These are phyloP conservation scores for Drechslera avenae DNA, from an alignment of 2,329 filamentous ascomycete genomes.

Conservation along the genomic window DNA sequence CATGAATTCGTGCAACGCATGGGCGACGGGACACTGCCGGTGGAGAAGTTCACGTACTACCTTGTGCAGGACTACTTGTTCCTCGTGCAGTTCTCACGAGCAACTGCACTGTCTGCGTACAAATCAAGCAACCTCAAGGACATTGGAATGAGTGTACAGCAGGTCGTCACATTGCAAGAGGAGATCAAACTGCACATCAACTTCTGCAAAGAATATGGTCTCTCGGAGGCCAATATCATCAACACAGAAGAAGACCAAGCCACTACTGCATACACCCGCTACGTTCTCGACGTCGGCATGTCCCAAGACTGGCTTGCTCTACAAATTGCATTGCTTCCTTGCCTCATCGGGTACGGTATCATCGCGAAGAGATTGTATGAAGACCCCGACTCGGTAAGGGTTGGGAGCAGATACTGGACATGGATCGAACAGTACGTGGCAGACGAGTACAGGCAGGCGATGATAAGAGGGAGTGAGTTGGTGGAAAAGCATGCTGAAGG, in stretches of 20 bases:
- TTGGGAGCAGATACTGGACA: constrained; percentile 78
- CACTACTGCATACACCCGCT: constrained; percentile 81
- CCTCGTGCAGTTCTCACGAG: constrained; percentile 83
- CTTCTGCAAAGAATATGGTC: constrained; percentile 82
- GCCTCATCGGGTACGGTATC: constrained; percentile 84
- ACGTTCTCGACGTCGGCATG: constrained; percentile 85
- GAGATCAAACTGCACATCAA: constrained; percentile 82
- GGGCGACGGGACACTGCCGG: constrained; percentile 74
- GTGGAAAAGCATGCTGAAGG: constrained; percentile 76
- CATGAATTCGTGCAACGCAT: constrained; percentile 83
- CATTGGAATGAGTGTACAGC: constrained; percentile 70
- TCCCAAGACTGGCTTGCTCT: constrained; percentile 87
- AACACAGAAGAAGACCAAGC: constrained; percentile 75
- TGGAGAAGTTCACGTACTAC: constrained; percentile 83
- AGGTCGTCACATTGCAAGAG: constrained; percentile 75
- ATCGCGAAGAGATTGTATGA: constrained; percentile 74
- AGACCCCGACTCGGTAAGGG: constrained; percentile 63
- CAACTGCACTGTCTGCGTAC: constrained; percentile 83
- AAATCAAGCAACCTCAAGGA: constrained; percentile 77
- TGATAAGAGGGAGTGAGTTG: constrained; percentile 70
- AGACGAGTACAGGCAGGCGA: constrained; percentile 76
- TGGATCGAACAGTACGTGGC: constrained; percentile 92
- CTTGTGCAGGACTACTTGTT: constrained; percentile 93
- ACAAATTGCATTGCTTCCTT: constrained; percentile 83
- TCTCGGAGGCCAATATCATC: constrained; percentile 75